These are phyloP conservation scores for Aspergillus udagawae DNA, from an alignment of 2,329 filamentous ascomycete species.

Conservation along the genomic window DNA sequence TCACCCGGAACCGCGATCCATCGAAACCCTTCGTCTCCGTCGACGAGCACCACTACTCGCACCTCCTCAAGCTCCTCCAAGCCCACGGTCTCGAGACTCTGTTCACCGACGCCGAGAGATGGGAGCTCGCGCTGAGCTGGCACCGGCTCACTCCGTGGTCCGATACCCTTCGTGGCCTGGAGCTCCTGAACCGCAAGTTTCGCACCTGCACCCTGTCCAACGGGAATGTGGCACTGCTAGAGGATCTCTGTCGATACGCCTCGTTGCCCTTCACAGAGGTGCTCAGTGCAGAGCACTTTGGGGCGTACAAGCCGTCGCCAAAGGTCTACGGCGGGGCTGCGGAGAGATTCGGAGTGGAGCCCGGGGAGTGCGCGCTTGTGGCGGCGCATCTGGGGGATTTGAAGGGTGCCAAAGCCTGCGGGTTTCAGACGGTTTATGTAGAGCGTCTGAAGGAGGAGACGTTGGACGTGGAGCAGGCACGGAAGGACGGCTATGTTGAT, in stretches of 20 bases:
- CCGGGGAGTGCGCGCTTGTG: slow-evolving; percentile 67
- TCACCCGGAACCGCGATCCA: slow-evolving; percentile 48
- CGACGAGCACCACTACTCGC: slow-evolving; percentile 66
- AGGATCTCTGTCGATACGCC: slow-evolving; percentile 59
- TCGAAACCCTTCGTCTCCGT: slow-evolving; percentile 60
- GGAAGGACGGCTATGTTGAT: slow-evolving; percentile 61
- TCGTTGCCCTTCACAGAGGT: slow-evolving; percentile 59
- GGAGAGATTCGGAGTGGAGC: slow-evolving; percentile 52
- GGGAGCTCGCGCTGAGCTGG: slow-evolving; percentile 62
- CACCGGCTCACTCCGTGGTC: slow-evolving; percentile 68
- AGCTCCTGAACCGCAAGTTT: slow-evolving; percentile 53
- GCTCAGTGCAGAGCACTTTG: slow-evolving; percentile 66
- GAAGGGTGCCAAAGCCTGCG: slow-evolving; percentile 59
- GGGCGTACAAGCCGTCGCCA: slow-evolving; percentile 69
- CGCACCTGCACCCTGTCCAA: slow-evolving; percentile 69
- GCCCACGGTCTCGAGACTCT: slow-evolving; percentile 55
- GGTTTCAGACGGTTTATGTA: slow-evolving; percentile 70
- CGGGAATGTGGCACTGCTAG: slow-evolving; percentile 64
- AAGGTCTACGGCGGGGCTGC: slow-evolving; percentile 67
- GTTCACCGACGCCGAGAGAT: slow-evolving; percentile 60
- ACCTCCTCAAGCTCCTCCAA: slow-evolving; percentile 56
- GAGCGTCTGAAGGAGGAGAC: slow-evolving; percentile 65
- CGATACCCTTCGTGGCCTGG: slow-evolving; percentile 57
- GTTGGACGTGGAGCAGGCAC: slow-evolving; percentile 51
- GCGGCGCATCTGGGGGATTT: slow-evolving; percentile 71